Percentiles rank a stretch among this genome's conserved stretches.
phyloP scores from a whole-genome alignment of 306 rosid species.

The Inga leiocalycina region DNA sequence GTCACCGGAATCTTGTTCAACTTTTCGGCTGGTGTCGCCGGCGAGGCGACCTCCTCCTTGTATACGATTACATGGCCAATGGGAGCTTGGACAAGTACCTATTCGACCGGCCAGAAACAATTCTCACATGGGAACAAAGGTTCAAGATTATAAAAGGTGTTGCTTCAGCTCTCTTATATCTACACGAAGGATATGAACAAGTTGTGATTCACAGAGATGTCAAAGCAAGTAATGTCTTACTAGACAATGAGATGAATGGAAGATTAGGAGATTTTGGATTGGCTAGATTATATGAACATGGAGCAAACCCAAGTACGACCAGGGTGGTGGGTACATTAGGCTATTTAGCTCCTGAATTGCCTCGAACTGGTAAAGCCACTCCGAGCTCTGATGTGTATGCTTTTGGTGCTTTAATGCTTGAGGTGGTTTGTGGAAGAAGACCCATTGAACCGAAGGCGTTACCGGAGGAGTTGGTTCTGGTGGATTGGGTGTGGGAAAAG shows the following conservation, averaged over 20 bases:
- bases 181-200: slow-evolving; percentile 81
- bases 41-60: slow-evolving; percentile 65
- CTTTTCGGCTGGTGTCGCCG: slow-evolving; percentile 80
- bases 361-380: slow-evolving; percentile 73
- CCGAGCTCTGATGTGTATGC: slow-evolving; percentile 70
- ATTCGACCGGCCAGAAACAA: slow-evolving; percentile 51
- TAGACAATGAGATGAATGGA: slow-evolving; percentile 71
- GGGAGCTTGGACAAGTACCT: slow-evolving; percentile 74
- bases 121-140: slow-evolving; percentile 67
- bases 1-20: slow-evolving; percentile 78
- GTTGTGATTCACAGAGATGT: slow-evolving; percentile 82
- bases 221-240: slow-evolving; percentile 75
- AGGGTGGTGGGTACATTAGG: slow-evolving; percentile 81
- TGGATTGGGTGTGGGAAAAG: slow-evolving; percentile 79
- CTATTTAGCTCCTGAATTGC: slow-evolving; percentile 80
- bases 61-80: slow-evolving; percentile 77
- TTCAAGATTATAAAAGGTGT: slow-evolving; percentile 65
- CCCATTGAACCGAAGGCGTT: slow-evolving; percentile 62
- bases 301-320: slow-evolving; percentile 66
- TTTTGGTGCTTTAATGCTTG: slow-evolving; percentile 79
- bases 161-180: slow-evolving; percentile 71
- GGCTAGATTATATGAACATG: slow-evolving; percentile 77
- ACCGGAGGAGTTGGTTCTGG: slow-evolving; percentile 59
- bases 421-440: slow-evolving; percentile 66
- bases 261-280: slow-evolving; percentile 77